Evolutionary conservation across 805 yeast species (phyloP), one percentile per base, ranked within the genome.

Genomic region (Suhomyces xylopsoci): DNA sequence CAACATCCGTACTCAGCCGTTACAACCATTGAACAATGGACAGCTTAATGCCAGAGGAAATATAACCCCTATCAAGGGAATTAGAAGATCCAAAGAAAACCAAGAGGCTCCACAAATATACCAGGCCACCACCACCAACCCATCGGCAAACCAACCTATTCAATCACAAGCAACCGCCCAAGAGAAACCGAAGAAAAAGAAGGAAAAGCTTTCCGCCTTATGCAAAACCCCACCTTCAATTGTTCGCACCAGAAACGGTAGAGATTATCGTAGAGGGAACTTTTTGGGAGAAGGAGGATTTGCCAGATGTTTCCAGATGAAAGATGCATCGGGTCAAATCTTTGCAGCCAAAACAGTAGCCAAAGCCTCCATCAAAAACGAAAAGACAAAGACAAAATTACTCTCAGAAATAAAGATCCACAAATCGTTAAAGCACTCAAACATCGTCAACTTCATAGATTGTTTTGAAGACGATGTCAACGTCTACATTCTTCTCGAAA

Each of bases 321-420:
- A 88, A 66, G 97, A 92, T 71, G 87, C 90, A 55, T 76, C 81
- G 58, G 98, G 98, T 34, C 82, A 83, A 63, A 81, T 89, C 1
- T 94, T 79, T 70, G 99, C 99, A 17, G 99, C 99, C 30, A 94
- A 94, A 66, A 96, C 99, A 0, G 96, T 94, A 36, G 99, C 99
- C 51, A 94, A 94, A 70, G 92, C 92, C 0, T 91, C 97, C 9
- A 87, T 94, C 60, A 88, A 87, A 60, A 86, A 88, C 55, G 96
- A 89, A 62, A 93, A 93, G 78, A 92, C 98, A 10, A 85, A 89
- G 62, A 81, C 85, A 14, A 87, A 89, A 71, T 81, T 94, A 54
- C 77, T 94, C 58, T 90, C 96, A 48, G 99, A 94, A 69, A 94
- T 94, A 67, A 92, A 91, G 66, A 91, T 94, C 61, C 99, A 94